A percentile compares a stretch with the other conserved stretches of the same genome.
Evolutionary conservation across 805 yeast genomes (phyloP).

Genomic region (Torulaspora indica): DNA sequence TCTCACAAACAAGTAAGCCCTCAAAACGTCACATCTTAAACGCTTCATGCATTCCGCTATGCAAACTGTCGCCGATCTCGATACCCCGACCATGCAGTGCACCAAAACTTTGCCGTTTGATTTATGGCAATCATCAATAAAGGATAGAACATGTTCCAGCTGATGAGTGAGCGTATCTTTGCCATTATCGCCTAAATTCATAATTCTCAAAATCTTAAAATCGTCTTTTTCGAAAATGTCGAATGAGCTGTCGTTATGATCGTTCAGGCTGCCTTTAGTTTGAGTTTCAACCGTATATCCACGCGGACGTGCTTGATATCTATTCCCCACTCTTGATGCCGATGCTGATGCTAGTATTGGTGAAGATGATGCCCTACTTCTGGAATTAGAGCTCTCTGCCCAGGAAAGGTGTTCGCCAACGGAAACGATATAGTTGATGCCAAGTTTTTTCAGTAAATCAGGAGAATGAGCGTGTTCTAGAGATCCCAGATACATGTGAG

Average conservation of each 20-base stretch:
- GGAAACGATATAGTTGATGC: constrained; percentile 69
- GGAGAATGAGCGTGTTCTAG: constrained; percentile 74
- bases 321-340: not conserved
- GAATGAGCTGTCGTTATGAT: constrained; percentile 9
- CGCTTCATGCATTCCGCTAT: constrained; percentile 92
- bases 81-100: constrained; percentile 94
- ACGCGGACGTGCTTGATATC: constrained; percentile 2
- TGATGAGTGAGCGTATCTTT: constrained; percentile 66
- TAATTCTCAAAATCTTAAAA: constrained; percentile 47
- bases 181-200: constrained; percentile 86
- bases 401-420: constrained; percentile 80
- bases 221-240: constrained; percentile 29
- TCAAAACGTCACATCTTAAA: constrained; percentile 57
- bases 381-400: constrained; percentile 31
- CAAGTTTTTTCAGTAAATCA: constrained; percentile 55
- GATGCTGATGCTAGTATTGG: constrained; percentile 10
- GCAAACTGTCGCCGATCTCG: constrained; percentile 90
- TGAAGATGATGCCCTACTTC: constrained; percentile 20
- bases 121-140: constrained; percentile 52
- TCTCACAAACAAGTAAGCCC: constrained; percentile 84
- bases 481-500: constrained; percentile 82
- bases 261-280: not conserved
- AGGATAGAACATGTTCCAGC: constrained; percentile 58
- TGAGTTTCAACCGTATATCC: constrained; percentile 5
- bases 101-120: constrained; percentile 56